Evolutionary conservation across 2,329 filamentous ascomycete genomes (phyloP).

Genomic region (Diplodia corticola): DNA sequence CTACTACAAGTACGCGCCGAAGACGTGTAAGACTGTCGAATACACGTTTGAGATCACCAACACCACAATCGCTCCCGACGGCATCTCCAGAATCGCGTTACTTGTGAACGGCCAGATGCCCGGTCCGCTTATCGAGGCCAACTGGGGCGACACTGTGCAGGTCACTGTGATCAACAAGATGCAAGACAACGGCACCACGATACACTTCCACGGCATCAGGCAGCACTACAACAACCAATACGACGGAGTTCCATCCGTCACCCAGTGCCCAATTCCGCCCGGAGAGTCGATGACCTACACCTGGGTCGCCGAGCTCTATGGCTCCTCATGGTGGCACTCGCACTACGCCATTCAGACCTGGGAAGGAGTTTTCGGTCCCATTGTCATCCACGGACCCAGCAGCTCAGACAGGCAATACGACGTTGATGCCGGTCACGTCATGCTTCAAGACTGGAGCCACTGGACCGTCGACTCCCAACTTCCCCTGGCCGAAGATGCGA

Average conservation of each 20-base stretch:
- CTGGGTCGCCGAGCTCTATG: constrained; percentile 50
- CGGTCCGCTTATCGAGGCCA: constrained; percentile 46
- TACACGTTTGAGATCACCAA: constrained; percentile 49
- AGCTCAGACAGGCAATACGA: constrained; percentile 39
- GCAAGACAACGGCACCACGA: constrained; percentile 58
- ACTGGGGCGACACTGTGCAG: constrained; percentile 50
- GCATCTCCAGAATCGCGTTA: constrained; percentile 42
- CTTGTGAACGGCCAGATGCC: constrained; percentile 51
- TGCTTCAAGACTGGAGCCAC: constrained; percentile 44
- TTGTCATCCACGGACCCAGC: constrained; percentile 43
- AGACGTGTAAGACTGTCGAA: constrained; percentile 42
- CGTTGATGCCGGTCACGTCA: constrained; percentile 39
- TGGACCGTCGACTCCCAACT: constrained; percentile 32
- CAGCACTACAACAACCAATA: constrained; percentile 56
- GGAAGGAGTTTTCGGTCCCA: constrained; percentile 42
- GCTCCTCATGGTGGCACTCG: constrained; percentile 35
- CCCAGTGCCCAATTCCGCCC: constrained; percentile 39
- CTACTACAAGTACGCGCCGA: constrained; percentile 40
- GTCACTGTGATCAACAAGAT: constrained; percentile 52
- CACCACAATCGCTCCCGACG: constrained; percentile 48
- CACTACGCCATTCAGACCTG: constrained; percentile 35
- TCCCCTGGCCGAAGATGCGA: constrained; percentile 25
- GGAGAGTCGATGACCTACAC: constrained; percentile 50
- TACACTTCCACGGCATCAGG: constrained; percentile 65
- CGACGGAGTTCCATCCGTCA: constrained; percentile 57